These are phyloP conservation scores for Pythium monospermum DNA, from an alignment of 352 stramenopile species.

Conservation along the genomic window DNA sequence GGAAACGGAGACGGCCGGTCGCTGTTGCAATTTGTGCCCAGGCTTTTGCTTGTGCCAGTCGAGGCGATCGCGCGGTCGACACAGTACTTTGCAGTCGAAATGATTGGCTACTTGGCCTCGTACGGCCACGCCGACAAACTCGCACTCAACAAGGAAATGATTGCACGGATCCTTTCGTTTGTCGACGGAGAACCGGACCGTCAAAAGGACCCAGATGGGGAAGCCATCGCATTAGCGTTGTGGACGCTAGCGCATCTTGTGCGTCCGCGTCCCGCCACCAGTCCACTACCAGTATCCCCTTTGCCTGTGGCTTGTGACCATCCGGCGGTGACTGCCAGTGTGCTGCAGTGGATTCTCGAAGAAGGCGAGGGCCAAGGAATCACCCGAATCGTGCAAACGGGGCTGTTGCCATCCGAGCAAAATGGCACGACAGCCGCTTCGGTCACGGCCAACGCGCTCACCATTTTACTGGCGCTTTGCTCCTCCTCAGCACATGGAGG, in stretches of 20 bases:
- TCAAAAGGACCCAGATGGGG: slow-evolving; percentile 25
- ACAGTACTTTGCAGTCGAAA: slow-evolving; percentile 57
- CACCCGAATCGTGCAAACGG: slow-evolving; percentile 26
- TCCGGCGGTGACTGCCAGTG: slow-evolving; percentile 1
- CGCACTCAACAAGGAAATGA: slow-evolving; percentile 21
- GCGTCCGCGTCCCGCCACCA: too few species aligned
- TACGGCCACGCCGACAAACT: slow-evolving; percentile 42
- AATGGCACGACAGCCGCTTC: slow-evolving; percentile 24
- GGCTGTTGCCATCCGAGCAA: slow-evolving; percentile 27
- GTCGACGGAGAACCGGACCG: slow-evolving; percentile 29
- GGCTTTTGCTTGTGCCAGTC: slow-evolving; percentile 27
- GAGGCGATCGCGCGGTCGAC: slow-evolving; percentile 25
- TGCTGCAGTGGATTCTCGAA: slow-evolving; percentile 31
- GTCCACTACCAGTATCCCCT: too few species aligned
- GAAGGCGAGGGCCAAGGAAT: slow-evolving; percentile 26
- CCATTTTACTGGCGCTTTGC: slow-evolving; percentile 28
- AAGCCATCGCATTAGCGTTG: slow-evolving; percentile 29
- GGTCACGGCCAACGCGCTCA: slow-evolving; percentile 37
- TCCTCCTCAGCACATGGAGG: too few species aligned
- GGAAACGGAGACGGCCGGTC: not conserved
- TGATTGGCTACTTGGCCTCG: slow-evolving; percentile 59
- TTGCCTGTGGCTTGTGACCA: too few species aligned
- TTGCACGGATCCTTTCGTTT: slow-evolving; percentile 42
- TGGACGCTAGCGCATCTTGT: slow-evolving; percentile 47
- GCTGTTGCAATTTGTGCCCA: slow-evolving; percentile 30